These are phyloP conservation scores for Nepenthes alata DNA, from an alignment of 179 eudicot genomes.

Conservation along the genomic window DNA sequence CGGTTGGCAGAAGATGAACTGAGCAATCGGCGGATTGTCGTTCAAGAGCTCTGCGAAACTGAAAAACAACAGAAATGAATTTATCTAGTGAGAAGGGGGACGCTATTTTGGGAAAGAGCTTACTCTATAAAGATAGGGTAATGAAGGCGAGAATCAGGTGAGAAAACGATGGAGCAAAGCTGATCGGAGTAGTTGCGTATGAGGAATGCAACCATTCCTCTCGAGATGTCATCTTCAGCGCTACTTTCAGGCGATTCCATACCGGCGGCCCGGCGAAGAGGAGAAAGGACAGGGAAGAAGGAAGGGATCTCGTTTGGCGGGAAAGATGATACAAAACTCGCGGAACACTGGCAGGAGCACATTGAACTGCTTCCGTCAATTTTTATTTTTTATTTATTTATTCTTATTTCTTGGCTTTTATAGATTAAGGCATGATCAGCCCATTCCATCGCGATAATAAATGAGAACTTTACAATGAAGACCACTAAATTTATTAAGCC, in stretches of 20 bases:
- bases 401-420: too few relatives aligned
- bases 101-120: not conserved
- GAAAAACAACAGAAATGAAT: constrained; percentile 4
- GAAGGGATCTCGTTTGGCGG: too few relatives aligned
- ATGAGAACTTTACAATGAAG: too few relatives aligned
- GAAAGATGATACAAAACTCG: not conserved
- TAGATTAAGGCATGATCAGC: too few relatives aligned
- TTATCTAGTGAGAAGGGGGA: not conserved
- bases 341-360: too few relatives aligned
- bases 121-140: constrained; percentile 81
- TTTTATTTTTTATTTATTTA: too few relatives aligned
- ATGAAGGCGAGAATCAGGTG: constrained; percentile 67
- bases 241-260: constrained; percentile 11
- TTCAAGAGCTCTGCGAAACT: constrained; percentile 79
- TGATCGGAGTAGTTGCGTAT: constrained; percentile 33
- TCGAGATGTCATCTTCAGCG: constrained; percentile 10
- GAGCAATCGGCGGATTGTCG: constrained; percentile 37
- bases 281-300: too few relatives aligned
- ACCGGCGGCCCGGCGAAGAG: too few relatives aligned
- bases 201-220: constrained; percentile 32
- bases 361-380: too few relatives aligned
- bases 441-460: too few relatives aligned
- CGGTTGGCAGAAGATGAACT: constrained; percentile 44
- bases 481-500: too few relatives aligned
- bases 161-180: constrained; percentile 44